Conservation (phyloP, 2,329 filamentous ascomycete species). For the Beauveria sp. region DNA sequence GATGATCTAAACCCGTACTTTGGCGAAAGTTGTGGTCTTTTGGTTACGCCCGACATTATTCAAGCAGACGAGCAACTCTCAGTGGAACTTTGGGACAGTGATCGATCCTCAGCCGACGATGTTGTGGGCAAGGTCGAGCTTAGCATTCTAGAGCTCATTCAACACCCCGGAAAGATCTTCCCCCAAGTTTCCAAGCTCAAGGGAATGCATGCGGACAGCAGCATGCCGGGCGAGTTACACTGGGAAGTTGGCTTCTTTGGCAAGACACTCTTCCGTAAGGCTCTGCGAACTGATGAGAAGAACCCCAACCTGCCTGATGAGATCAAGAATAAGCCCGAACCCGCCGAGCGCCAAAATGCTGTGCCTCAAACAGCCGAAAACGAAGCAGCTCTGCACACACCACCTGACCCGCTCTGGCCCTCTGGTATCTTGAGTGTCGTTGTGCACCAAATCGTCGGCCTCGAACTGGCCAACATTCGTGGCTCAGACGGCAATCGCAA, state of each 20-base stretch:
- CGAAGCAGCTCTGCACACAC: constrained; percentile 80
- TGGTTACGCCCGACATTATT: constrained; percentile 84
- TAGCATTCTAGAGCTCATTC: constrained; percentile 89
- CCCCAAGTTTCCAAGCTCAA: constrained; percentile 75
- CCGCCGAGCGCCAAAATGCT: constrained; percentile 79
- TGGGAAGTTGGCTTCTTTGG: constrained; percentile 96
- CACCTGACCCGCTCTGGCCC: constrained; percentile 93
- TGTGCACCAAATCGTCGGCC: constrained; percentile 89
- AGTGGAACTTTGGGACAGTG: constrained; percentile 93
- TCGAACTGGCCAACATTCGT: constrained; percentile 86
- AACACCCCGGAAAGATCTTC: constrained; percentile 86
- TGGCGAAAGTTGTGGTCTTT: constrained; percentile 75
- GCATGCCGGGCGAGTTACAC: constrained; percentile 87
- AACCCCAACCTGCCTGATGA: constrained; percentile 67
- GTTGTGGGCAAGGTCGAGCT: constrained; percentile 92
- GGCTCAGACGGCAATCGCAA: constrained; percentile 75
- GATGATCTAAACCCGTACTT: constrained; percentile 91
- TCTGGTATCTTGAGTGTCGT: constrained; percentile 81
- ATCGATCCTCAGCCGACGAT: constrained; percentile 85
- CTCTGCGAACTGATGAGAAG: constrained; percentile 79
- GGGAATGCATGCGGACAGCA: constrained; percentile 74
- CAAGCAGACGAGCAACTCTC: constrained; percentile 90
- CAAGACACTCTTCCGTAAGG: constrained; percentile 80
- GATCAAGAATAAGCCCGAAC: constrained; percentile 63
- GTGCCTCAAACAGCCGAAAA: constrained; percentile 62